A percentile compares a stretch with the other conserved stretches of the same genome.
Evolutionary conservation across 2,329 filamentous ascomycete species (phyloP).

Genomic region (Pseudogymnoascus sp.): DNA sequence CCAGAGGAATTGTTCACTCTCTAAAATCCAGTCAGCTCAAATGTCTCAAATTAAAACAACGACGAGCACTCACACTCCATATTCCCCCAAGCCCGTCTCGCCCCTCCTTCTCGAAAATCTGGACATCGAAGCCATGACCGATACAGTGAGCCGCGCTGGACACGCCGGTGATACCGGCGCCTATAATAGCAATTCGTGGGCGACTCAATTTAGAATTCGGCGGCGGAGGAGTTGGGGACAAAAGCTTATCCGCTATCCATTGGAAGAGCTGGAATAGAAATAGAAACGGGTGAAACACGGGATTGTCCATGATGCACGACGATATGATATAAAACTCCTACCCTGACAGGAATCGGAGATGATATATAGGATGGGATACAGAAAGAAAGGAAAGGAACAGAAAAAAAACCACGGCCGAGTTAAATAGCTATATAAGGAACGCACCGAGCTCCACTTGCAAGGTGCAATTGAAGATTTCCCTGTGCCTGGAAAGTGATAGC

Average conservation of each 20-base stretch:
- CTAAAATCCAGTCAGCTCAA: constrained; percentile 32
- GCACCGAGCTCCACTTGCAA: not conserved
- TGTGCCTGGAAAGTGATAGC: not conserved
- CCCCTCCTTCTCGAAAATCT: constrained; percentile 66
- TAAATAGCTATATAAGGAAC: not conserved
- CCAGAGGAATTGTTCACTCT: constrained; percentile 75
- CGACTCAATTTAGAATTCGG: constrained; percentile 48
- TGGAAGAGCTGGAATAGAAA: constrained; percentile 60
- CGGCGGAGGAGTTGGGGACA: constrained; percentile 63
- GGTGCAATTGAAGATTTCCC: constrained; percentile 1
- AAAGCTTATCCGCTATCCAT: constrained; percentile 53
- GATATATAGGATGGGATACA: not conserved
- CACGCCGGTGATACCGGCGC: constrained; percentile 61
- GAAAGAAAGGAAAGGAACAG: not conserved
- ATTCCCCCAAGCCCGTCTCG: constrained; percentile 66
- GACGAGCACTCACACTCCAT: constrained; percentile 55
- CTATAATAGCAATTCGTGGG: constrained; percentile 57
- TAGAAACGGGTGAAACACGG: constrained; percentile 45
- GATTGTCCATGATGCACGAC: not conserved
- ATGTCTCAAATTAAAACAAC: not conserved
- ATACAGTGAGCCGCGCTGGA: constrained; percentile 76
- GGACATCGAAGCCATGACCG: constrained; percentile 77
- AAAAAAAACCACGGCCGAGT: not conserved
- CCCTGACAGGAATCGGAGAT: not conserved
- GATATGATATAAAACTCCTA: not conserved